Base-by-base conservation (phyloP, 768 basidiomycete genomes). In the Pholiota conissans region DNA sequence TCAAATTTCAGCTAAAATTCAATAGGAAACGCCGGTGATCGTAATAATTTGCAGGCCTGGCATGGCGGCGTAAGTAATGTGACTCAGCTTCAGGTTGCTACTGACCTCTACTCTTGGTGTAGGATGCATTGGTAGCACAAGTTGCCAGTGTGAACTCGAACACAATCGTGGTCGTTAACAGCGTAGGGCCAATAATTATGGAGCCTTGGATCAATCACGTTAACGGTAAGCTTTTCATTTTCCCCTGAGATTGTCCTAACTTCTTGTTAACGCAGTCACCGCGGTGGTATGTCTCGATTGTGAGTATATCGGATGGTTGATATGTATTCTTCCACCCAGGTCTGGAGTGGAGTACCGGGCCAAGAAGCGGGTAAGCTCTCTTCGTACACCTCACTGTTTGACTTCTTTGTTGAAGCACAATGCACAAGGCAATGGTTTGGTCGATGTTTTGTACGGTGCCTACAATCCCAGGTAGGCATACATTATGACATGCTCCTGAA, bases 131-230 rank as follows among this genome's bases (percentile, higher is more conserved):
- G 55, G 75, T 85, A 8, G 68, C 75, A 37, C 72, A 72, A 27
- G 84, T 84, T 13, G 86, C 88, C 2, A 70, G 71, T 24, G 73
- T 73, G n/a, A 85, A 84, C 63, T 69, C 76, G 24, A 80, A 83
- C 63, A 87, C 85, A 0, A 74, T 91, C 32, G 88, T 90, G 34
- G 80, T 90, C 9, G 76, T 89, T 4, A 84, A 90, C 66, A 78
- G 80, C 7, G 86, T 87, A 46, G 88, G 88, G 0, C 79, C 83
- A 0, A 80, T 86, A 49, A 74, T 75, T 28, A 73, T 81, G 72
- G 82, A 87, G 68, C 61, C 78, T 20, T 86, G 85, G 83, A 80
- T 84, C 39, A 76, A 77, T 51, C 74, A 86, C 61, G 69, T 77
- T 2, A 87, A 88, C 65, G 75, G 71, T 76, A 56, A 28, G 73